Base-by-base conservation (phyloP, 176 grass and related monocot genomes). In the Thinopyrum elongatum region DNA sequence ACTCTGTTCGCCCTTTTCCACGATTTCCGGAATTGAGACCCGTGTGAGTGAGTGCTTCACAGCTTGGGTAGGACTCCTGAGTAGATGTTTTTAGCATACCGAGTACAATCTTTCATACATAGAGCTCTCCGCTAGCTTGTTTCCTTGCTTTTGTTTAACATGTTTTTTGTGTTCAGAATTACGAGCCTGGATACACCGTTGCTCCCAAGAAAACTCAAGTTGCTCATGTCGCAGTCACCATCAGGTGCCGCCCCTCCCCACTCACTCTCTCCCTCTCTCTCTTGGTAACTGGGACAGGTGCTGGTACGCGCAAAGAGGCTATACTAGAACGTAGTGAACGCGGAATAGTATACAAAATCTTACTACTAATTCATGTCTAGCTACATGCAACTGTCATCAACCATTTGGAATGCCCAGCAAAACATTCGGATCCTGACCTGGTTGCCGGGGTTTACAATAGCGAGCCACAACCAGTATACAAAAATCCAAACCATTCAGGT, bases 181-280 rank as follows among this genome's bases (percentile, higher is more conserved):
- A 73, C 38, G 70, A 73, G 70, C 70, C 38, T 73, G 70, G 70
- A n/a, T 73, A 73, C 70, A 73, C 22, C 11, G 70, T 26, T 73
- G 36, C 70, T 26, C 38, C 70, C 70, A 73, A 73, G 70, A 73
- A 44, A 73, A n/a, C 36, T 73, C 68, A 71, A 22, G 68, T 23
- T 71, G 68, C 68, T 71, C 70, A 73, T 38, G 70, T 73, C 70
- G 38, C 70, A 44, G 70, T 73, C 36, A 44, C 70, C 70, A 73
- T 73, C 70, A 73, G 70, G 70, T 73, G 70, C 70, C 70, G 16
- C 65, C 65, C 29, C 65, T 67, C 29, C 30, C 53, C 16, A 21
- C 53, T 57, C 53, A 17, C 2, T 30, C 13, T 65, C 27, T 16
- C 22, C 12, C 69, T 71, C 35, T 22, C 19, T 42, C 38, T 73